Base-by-base conservation (phyloP, 2,329 filamentous ascomycete species). In the Zymoseptoria ardabiliae region DNA sequence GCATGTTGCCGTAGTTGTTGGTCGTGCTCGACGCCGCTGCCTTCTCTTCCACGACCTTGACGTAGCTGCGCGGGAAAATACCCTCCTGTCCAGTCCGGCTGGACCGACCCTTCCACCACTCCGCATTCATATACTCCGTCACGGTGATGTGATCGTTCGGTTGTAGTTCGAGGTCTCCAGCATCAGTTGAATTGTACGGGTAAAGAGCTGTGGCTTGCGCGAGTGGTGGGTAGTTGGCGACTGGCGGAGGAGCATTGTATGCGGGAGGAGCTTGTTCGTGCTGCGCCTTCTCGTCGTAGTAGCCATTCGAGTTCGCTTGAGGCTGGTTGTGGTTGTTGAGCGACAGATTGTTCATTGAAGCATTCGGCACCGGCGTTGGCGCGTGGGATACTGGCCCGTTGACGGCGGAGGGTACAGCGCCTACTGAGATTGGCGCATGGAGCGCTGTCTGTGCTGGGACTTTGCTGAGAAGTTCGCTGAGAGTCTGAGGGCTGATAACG, bases 21-120 rank as follows among this genome's bases (percentile, higher is more conserved):
- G 79, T 71, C 82, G 80, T 8, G 63, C 84, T 73, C 82, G 84
- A 70, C 79, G 79, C 71, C 30, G 62, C 58, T 56, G 73, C 66
- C 73, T 88, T 85, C 66, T 88, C 81, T 67, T 92, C 86, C 55
- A 89, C 76, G 55, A 90, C 79, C 63, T 79, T 81, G 54, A 96
- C 92, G 72, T 97, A 97, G 73, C 84, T 91, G 67, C 88, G 85
- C n/a, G 93, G 93, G 82, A 97, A 97, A 73, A 97, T 96, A 68
- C 93, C 93, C 77, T 96, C 90, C 66, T 84, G 78, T 58, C 88
- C 88, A 8, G 91, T 96, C 56, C 91, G 85, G 70, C 87, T 80
- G 76, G 96, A 96, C 68, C 84, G 85, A 66, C 93, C 93, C 81
- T 91, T 87, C 91, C 91, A 97, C 93, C 93, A 97, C 76, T 97